Conservation (phyloP, 1,284 basidiomycete species). For the Trichosporon faecale region DNA sequence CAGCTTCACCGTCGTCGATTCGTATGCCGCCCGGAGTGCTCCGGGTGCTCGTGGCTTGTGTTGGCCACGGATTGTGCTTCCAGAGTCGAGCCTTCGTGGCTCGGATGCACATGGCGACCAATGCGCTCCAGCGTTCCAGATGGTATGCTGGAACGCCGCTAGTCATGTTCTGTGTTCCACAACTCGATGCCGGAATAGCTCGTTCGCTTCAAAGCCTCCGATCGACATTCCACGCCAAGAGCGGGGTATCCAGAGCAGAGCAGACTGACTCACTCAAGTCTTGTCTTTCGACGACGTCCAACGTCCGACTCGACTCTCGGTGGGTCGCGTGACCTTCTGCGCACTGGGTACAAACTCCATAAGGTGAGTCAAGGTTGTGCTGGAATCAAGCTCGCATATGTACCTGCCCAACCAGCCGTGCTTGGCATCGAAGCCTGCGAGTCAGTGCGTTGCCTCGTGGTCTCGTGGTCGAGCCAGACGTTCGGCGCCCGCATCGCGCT, state of each 20-base stretch:
- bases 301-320: too few species aligned
- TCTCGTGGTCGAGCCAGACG: not conserved
- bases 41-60: too few species aligned
- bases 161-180: not conserved
- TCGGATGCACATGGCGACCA: not conserved
- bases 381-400: not conserved
- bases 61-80: too few species aligned
- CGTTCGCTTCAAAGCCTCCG: too few species aligned
- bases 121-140: not conserved
- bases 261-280: not conserved
- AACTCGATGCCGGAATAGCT: not conserved
- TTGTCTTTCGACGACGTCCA: not conserved
- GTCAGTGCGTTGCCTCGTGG: not conserved
- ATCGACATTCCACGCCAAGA: not conserved
- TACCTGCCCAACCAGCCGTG: not conserved
- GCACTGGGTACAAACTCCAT: too few species aligned
- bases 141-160: not conserved
- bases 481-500: too few species aligned
- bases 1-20: not conserved
- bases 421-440: not conserved
- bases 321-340: not conserved
- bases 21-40: too few species aligned
- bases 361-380: not conserved
- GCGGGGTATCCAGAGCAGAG: too few species aligned
- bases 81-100: too few species aligned